These are phyloP conservation scores for Russula earlei DNA, from an alignment of 768 basidiomycete genomes.

Conservation along the genomic window DNA sequence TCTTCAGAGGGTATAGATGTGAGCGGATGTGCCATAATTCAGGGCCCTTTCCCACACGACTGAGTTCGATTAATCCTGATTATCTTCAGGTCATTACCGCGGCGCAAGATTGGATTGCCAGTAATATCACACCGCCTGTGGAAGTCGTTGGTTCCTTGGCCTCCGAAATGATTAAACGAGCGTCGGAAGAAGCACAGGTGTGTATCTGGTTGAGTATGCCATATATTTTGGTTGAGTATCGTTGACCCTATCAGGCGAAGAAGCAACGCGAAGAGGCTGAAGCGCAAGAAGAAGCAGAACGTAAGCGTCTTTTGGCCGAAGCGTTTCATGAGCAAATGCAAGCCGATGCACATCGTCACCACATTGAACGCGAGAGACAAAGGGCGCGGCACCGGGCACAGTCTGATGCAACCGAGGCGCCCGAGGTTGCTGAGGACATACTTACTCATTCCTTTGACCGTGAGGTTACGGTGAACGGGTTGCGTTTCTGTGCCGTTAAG, in stretches of 20 bases:
- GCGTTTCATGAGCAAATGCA: slow-evolving; percentile 59
- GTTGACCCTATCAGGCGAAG: slow-evolving; percentile 14
- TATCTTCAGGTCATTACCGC: slow-evolving; percentile 48
- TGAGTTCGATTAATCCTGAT: background rate
- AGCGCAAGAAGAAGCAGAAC: slow-evolving; percentile 40
- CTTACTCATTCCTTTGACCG: slow-evolving; percentile 52
- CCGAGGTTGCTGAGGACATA: slow-evolving; percentile 27
- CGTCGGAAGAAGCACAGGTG: slow-evolving; percentile 59
- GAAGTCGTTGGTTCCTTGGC: slow-evolving; percentile 67
- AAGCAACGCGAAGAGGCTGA: slow-evolving; percentile 49
- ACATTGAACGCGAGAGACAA: slow-evolving; percentile 42
- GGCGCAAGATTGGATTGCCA: slow-evolving; percentile 62
- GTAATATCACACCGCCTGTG: slow-evolving; percentile 44
- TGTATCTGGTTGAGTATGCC: slow-evolving; percentile 20
- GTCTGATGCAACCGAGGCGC: slow-evolving; percentile 63
- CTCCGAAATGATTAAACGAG: slow-evolving; percentile 67
- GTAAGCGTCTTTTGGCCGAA: slow-evolving; percentile 36
- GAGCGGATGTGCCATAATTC: background rate
- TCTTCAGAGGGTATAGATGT: background rate
- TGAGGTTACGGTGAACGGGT: slow-evolving; percentile 49
- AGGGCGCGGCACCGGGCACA: slow-evolving; percentile 53
- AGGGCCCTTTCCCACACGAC: background rate
- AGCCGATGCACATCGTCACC: slow-evolving; percentile 53
- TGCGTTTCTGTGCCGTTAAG: slow-evolving; percentile 55
- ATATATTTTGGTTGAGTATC: background rate